Evolutionary conservation across 2,329 filamentous ascomycete genomes (phyloP).

Genomic region (Phaeosphaeriaceae sp.): DNA sequence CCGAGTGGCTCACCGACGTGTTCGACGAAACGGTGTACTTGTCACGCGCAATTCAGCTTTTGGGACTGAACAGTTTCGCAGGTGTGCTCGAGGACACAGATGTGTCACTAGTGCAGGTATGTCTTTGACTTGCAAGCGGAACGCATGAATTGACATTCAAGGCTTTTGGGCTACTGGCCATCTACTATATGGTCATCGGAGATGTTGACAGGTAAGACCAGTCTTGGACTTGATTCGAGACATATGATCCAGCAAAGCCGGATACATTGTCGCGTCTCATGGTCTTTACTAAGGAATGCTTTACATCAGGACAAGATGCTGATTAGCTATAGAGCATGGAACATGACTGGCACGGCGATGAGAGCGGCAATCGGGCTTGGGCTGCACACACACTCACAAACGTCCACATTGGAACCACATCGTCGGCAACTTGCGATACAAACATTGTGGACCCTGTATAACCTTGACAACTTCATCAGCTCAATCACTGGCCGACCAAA

Average conservation of each 20-base stretch:
- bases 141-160: not conserved
- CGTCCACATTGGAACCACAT: constrained; percentile 14
- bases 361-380: constrained; percentile 42
- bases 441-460: constrained; percentile 47
- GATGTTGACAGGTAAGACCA: constrained; percentile 35
- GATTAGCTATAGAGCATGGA: constrained; percentile 38
- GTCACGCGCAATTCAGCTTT: not conserved
- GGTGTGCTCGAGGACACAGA: not conserved
- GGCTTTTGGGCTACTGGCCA: constrained; percentile 37
- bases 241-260: not conserved
- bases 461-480: constrained; percentile 40
- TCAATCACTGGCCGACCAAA: constrained; percentile 46
- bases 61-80: not conserved
- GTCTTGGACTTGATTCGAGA: not conserved
- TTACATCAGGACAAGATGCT: constrained; percentile 7
- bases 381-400: constrained; percentile 41
- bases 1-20: constrained; percentile 22
- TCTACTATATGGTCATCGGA: constrained; percentile 46
- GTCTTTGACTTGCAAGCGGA: not conserved
- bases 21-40: constrained; percentile 5
- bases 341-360: constrained; percentile 38
- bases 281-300: too few species aligned
- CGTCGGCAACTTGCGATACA: constrained; percentile 38
- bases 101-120: not conserved
- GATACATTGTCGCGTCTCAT: not conserved